phyloP scores from a whole-genome alignment of 2,329 filamentous ascomycete genomes.

The Nothophoma quercina region DNA sequence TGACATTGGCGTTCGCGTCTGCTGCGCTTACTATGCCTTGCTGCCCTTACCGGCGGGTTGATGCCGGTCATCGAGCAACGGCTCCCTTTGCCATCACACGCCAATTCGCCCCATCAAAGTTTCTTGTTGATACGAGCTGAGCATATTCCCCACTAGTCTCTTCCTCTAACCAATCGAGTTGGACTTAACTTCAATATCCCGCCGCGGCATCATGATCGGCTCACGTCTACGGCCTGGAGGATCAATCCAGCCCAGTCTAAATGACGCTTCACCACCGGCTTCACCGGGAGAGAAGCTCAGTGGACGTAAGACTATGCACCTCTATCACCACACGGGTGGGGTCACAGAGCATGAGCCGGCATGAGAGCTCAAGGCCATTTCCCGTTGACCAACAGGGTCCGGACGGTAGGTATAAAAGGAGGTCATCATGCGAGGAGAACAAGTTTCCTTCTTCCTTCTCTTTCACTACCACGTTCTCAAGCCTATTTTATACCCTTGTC shows the following conservation, averaged over 20 bases:
- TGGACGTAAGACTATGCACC: constrained; percentile 50
- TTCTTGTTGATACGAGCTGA: constrained; percentile 44
- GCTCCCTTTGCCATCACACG: constrained; percentile 40
- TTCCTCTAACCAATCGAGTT: constrained; percentile 44
- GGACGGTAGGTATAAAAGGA: constrained; percentile 49
- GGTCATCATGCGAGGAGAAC: constrained; percentile 25
- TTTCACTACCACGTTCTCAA: constrained; percentile 31
- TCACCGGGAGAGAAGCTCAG: constrained; percentile 45
- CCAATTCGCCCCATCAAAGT: constrained; percentile 40
- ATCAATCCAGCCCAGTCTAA: constrained; percentile 45
- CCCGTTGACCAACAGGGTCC: constrained; percentile 35
- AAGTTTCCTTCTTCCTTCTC: constrained; percentile 37
- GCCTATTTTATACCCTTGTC: constrained; percentile 20
- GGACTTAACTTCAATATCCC: constrained; percentile 29
- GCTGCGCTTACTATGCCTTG: constrained; percentile 48
- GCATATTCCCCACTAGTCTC: constrained; percentile 32
- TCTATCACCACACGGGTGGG: constrained; percentile 51
- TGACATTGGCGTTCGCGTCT: constrained; percentile 43
- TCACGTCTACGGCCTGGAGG: constrained; percentile 38
- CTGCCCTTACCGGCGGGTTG: constrained; percentile 45
- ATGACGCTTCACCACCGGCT: constrained; percentile 45
- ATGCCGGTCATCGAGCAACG: constrained; percentile 37
- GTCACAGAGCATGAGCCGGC: constrained; percentile 42
- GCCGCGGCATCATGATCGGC: constrained; percentile 47
- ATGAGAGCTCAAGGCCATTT: constrained; percentile 46